Evolutionary conservation across 306 rosid genomes (phyloP).

Genomic region (Gynostemma pentaphyllum): DNA sequence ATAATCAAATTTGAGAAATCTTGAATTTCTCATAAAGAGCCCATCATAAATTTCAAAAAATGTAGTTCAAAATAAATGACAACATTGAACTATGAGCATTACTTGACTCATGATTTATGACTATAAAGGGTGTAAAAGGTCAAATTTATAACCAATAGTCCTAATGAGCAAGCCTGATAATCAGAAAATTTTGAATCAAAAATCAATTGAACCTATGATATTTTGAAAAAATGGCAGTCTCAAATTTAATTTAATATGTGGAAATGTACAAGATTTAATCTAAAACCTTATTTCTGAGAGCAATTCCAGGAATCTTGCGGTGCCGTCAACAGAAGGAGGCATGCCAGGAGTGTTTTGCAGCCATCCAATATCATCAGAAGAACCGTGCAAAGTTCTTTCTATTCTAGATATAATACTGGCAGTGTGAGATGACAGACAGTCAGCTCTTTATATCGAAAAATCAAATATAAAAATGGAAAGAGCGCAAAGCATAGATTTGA

Average conservation of each 20-base stretch:
- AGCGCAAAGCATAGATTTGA: not conserved
- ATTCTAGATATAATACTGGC: conserved; percentile 44
- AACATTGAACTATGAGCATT: not conserved
- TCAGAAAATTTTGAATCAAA: not conserved
- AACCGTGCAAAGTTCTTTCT: conserved; percentile 52
- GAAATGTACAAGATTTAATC: no score
- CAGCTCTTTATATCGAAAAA: not conserved
- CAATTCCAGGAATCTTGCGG: conserved; percentile 66
- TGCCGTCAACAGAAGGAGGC: conserved; percentile 69
- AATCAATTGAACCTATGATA: not conserved
- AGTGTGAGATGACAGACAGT: conserved; percentile 7
- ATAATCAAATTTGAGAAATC: not conserved
- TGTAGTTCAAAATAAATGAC: not conserved
- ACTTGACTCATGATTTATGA: not conserved
- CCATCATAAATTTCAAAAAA: not conserved
- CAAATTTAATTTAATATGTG: no score
- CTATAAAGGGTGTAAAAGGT: not conserved
- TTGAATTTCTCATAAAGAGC: not conserved
- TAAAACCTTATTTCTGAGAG: conserved; percentile 59
- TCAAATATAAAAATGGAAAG: not conserved
- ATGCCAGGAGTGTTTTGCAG: conserved; percentile 50
- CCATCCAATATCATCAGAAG: conserved; percentile 84
- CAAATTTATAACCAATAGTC: not conserved
- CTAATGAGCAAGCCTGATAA: not conserved
- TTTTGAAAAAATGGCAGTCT: no score